Conservation (phyloP, 2,329 filamentous ascomycete species). For the Cladosporium austrohemisphaericum region DNA sequence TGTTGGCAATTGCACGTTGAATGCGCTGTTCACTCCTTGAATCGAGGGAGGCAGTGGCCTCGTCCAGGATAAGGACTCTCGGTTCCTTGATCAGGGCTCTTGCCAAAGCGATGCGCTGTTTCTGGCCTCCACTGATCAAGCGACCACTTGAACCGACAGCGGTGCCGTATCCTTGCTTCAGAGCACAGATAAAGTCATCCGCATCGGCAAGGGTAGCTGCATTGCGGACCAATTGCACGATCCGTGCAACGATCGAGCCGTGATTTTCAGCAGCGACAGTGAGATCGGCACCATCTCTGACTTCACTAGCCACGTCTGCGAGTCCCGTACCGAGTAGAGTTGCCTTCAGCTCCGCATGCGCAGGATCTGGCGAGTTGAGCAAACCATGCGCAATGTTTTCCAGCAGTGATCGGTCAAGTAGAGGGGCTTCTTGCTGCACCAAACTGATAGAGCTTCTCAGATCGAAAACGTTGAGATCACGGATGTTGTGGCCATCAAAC, state of each 20-base stretch:
- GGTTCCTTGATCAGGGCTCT: slow-evolving; percentile 46
- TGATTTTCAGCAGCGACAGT: slow-evolving; percentile 37
- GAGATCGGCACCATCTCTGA: slow-evolving; percentile 51
- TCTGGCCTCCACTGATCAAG: slow-evolving; percentile 39
- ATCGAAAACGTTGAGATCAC: slow-evolving; percentile 35
- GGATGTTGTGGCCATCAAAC: slow-evolving; percentile 39
- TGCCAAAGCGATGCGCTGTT: slow-evolving; percentile 43
- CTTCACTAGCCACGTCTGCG: slow-evolving; percentile 44
- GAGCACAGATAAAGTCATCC: slow-evolving; percentile 33
- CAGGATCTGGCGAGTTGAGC: slow-evolving; percentile 36
- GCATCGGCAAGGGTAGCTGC: slow-evolving; percentile 90
- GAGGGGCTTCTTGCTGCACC: slow-evolving; percentile 51
- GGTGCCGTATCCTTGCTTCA: slow-evolving; percentile 48
- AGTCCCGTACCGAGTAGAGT: slow-evolving; percentile 39
- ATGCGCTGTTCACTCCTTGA: slow-evolving; percentile 38
- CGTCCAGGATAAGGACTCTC: slow-evolving; percentile 49
- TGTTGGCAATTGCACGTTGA: slow-evolving; percentile 35
- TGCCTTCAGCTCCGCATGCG: slow-evolving; percentile 40
- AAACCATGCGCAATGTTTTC: slow-evolving; percentile 54
- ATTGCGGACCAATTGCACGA: slow-evolving; percentile 88
- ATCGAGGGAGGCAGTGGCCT: slow-evolving; percentile 45
- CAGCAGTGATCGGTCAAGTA: slow-evolving; percentile 50
- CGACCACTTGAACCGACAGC: slow-evolving; percentile 42
- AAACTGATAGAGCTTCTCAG: slow-evolving; percentile 34
- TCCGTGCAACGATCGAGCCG: slow-evolving; percentile 52